phyloP scores from a whole-genome alignment of 257 asterid genomes.

The Petunia axillaris region DNA sequence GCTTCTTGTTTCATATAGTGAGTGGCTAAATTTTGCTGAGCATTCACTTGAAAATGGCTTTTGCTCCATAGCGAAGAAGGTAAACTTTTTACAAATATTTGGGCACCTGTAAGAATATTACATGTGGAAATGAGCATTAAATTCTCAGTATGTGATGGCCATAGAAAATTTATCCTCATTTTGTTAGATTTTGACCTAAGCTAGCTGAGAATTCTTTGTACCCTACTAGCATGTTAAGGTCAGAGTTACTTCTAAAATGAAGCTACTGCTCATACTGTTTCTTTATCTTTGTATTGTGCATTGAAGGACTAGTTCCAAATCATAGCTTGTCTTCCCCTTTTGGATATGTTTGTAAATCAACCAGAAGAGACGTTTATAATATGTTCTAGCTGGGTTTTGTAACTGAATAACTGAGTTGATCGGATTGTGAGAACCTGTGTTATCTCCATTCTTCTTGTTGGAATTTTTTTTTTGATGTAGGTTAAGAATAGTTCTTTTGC shows the following conservation, averaged over 20 bases:
- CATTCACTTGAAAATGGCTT: slow-evolving; percentile 70
- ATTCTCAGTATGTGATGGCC: background rate
- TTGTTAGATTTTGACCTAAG: background rate
- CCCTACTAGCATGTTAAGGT: background rate
- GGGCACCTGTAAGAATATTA: background rate
- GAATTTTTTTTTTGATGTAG: background rate
- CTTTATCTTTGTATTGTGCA: background rate
- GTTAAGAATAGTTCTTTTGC: background rate
- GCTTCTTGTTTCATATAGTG: slow-evolving; percentile 62
- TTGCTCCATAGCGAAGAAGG: slow-evolving; percentile 70
- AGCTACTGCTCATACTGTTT: background rate
- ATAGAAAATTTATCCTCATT: background rate
- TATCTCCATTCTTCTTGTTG: slow-evolving; percentile 14
- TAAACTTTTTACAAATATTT: slow-evolving; percentile 27
- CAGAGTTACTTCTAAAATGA: background rate
- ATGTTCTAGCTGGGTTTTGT: background rate
- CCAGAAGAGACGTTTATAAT: background rate
- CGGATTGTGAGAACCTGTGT: background rate
- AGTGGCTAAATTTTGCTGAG: slow-evolving; percentile 76
- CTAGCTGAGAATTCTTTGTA: background rate
- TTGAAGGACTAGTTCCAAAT: background rate
- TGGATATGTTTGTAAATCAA: background rate
- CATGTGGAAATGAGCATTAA: background rate
- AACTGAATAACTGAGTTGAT: background rate
- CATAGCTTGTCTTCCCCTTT: slow-evolving; percentile 15